These are phyloP conservation scores for Chytriomyces sp. DNA, from an alignment of 192 early-diverging fungal species.

Conservation along the genomic window DNA sequence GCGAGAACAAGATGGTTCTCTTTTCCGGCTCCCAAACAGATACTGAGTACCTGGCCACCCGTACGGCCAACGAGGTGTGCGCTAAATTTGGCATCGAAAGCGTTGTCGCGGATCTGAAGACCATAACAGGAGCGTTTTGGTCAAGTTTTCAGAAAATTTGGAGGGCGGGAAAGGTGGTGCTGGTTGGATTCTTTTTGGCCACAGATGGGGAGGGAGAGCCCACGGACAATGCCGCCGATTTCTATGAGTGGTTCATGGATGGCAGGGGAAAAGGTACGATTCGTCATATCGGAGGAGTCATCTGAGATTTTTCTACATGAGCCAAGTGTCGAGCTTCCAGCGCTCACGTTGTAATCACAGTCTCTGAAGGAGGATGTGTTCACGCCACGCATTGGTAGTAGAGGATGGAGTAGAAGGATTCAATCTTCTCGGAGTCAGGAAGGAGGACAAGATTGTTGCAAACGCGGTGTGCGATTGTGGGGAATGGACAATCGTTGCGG, in stretches of 20 bases:
- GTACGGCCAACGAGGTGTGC: constrained; percentile 82
- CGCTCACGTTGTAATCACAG: too few species aligned
- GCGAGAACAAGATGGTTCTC: constrained; percentile 67
- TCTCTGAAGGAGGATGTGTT: too few species aligned
- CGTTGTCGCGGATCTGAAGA: constrained; percentile 86
- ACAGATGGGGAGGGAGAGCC: constrained; percentile 98
- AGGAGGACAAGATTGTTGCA: too few species aligned
- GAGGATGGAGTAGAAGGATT: too few species aligned
- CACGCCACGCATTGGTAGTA: too few species aligned
- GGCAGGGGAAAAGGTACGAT: constrained; percentile 62
- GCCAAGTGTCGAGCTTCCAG: too few species aligned
- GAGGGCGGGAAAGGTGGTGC: constrained; percentile 51
- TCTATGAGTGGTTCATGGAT: constrained; percentile 84
- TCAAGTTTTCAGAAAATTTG: constrained; percentile 55
- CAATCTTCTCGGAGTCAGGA: too few species aligned
- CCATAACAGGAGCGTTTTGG: constrained; percentile 85
- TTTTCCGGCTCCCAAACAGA: constrained; percentile 99
- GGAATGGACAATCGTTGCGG: too few species aligned
- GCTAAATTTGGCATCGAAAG: constrained; percentile 71
- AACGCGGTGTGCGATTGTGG: too few species aligned
- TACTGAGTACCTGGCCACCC: constrained; percentile 95
- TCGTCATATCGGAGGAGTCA: background rate
- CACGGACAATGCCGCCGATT: constrained; percentile 96
- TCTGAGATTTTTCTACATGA: too few species aligned
- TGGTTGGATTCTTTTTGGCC: constrained; percentile 92